phyloP scores from a whole-genome alignment of 2,329 filamentous ascomycete species.

The Byssothecium circinans region DNA sequence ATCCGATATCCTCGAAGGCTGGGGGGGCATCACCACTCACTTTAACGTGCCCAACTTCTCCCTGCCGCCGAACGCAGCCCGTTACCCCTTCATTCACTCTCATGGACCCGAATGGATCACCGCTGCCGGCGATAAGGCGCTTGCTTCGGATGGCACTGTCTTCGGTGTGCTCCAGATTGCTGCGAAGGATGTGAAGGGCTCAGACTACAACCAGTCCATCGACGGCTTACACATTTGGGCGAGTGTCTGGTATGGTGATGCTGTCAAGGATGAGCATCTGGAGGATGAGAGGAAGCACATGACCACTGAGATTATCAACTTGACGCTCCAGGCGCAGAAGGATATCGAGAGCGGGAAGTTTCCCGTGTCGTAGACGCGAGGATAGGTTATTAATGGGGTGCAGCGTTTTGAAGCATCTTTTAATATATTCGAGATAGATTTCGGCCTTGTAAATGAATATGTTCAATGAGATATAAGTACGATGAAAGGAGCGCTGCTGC shows the following conservation, averaged over 20 bases:
- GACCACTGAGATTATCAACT: slow-evolving; percentile 8
- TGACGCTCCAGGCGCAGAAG: slow-evolving; percentile 3
- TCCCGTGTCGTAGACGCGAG: neutral
- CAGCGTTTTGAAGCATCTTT: too few species aligned
- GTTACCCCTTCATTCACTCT: slow-evolving; percentile 5
- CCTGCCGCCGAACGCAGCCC: neutral
- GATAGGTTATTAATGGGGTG: too few species aligned
- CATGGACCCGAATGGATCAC: slow-evolving; percentile 1
- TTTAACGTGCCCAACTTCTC: slow-evolving; percentile 7
- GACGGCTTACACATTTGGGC: slow-evolving; percentile 4
- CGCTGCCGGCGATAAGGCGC: slow-evolving; percentile 6
- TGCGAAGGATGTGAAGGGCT: slow-evolving; percentile 5
- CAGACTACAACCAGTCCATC: slow-evolving; percentile 1
- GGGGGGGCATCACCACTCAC: slow-evolving; percentile 9
- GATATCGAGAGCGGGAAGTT: slow-evolving; percentile 3
- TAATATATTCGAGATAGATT: too few species aligned
- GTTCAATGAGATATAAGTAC: neutral
- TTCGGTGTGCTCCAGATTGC: slow-evolving; percentile 10
- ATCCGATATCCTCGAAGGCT: slow-evolving; percentile 11
- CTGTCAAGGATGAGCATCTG: slow-evolving; percentile 6
- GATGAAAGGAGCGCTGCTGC: too few species aligned
- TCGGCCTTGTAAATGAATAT: neutral
- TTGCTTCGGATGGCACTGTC: slow-evolving; percentile 4
- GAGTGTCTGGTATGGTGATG: slow-evolving; percentile 10
- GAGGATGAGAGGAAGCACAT: slow-evolving; percentile 9